A percentile compares a stretch with the other conserved stretches of the same genome.
Evolutionary conservation across 345 rosid genomes (phyloP).

Genomic region (Clausena lansium): DNA sequence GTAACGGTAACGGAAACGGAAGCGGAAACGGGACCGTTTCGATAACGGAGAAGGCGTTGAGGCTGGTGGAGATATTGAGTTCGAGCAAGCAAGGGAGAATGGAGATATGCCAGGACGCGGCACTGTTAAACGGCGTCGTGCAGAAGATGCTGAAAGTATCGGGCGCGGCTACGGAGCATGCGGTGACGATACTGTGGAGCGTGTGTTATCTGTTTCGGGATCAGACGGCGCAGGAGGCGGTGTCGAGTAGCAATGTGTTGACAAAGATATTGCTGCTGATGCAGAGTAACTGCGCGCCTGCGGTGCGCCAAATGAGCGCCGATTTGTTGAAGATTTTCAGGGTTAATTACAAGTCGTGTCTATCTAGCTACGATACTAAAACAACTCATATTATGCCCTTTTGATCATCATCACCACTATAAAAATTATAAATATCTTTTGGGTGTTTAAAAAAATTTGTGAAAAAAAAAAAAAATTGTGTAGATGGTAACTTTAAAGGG

Average conservation of each 20-base stretch:
- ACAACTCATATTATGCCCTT: slow-evolving; percentile 92
- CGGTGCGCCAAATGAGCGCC: slow-evolving; percentile 65
- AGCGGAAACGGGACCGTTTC: slow-evolving; percentile 19
- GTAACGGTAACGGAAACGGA: not conserved
- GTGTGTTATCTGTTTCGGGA: slow-evolving; percentile 66
- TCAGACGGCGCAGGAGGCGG: slow-evolving; percentile 57
- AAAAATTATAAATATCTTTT: not conserved
- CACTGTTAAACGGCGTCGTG: slow-evolving; percentile 62
- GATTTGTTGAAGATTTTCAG: slow-evolving; percentile 70
- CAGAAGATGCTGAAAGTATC: slow-evolving; percentile 73
- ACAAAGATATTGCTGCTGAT: slow-evolving; percentile 73
- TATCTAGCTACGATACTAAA: slow-evolving; percentile 75
- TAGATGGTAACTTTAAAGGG: not conserved
- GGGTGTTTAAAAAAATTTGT: not conserved
- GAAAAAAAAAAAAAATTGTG: not conserved
- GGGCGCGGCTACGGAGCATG: slow-evolving; percentile 68
- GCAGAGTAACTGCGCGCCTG: slow-evolving; percentile 79
- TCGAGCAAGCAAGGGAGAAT: slow-evolving; percentile 65
- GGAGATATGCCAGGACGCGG: slow-evolving; percentile 42
- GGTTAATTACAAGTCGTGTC: slow-evolving; percentile 48
- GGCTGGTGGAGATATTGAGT: slow-evolving; percentile 54
- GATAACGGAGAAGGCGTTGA: slow-evolving; percentile 64
- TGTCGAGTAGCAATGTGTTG: slow-evolving; percentile 62
- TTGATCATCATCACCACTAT: slow-evolving; percentile 30
- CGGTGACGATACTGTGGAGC: slow-evolving; percentile 81